These are phyloP conservation scores for Backusella macrospora DNA, from an alignment of 192 early-diverging fungal genomes.

Conservation along the genomic window DNA sequence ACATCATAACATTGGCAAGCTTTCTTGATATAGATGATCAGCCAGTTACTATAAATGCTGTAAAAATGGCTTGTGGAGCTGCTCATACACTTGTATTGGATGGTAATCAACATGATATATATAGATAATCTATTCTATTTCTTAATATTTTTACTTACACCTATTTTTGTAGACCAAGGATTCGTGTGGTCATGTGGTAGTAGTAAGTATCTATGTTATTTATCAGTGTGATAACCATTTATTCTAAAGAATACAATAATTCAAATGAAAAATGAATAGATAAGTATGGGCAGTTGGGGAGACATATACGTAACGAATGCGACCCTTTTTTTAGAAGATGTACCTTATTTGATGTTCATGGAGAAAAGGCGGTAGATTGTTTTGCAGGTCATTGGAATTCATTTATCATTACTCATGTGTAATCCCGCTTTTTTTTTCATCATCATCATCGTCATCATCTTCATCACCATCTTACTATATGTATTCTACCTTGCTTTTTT, in stretches of 20 bases:
- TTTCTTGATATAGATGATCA: conserved; percentile 6
- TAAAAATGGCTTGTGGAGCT: conserved; percentile 18
- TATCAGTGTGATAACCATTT: not conserved
- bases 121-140: not conserved
- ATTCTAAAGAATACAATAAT: not conserved
- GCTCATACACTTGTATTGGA: conserved; percentile 22
- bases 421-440: too few species aligned
- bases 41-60: not conserved
- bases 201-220: not conserved
- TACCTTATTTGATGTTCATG: not conserved
- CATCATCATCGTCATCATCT: too few species aligned
- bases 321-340: conserved; percentile 12
- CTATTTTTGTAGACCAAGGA: not conserved
- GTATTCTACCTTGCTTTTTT: too few species aligned
- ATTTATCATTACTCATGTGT: not conserved
- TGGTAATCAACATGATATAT: not conserved
- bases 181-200: conserved; percentile 19
- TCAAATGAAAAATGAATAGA: not conserved
- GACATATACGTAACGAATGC: not conserved
- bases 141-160: too few species aligned
- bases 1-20: not conserved
- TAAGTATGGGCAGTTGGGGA: conserved; percentile 15
- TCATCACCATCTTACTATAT: too few species aligned
- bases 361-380: not conserved
- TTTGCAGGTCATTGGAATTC: conserved; percentile 12